Base-by-base conservation (phyloP, 148 eudicot genomes). In the Vaccinium macrocarpon region DNA sequence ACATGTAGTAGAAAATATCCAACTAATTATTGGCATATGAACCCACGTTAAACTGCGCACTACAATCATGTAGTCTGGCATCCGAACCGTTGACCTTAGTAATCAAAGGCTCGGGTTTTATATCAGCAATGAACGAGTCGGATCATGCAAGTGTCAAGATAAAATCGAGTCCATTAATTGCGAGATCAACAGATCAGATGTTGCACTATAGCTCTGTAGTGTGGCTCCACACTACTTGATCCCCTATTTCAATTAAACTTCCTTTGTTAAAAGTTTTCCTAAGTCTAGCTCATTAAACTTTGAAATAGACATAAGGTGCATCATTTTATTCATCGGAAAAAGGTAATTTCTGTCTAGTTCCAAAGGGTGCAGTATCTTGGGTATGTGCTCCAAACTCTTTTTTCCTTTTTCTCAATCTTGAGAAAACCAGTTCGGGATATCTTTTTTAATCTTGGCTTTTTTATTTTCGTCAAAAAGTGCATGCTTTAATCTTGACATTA, bases 331-430 rank as follows among this genome's bases (percentile, higher is more conserved):
- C 71, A 42, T 27, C 53, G 86, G 79, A 21, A 88, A 88, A 88
- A 83, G 76, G 82, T 76, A 61, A 57, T 32, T 71, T 38, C 49
- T 89, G 92, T 89, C 88, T 79, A 88, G 88, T 92, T 92, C 91
- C 88, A 7, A 79, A 87, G 87, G 53, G 82, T 42, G 88, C 92
- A 91, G 48, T 46, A 72, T 85, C 86, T 84, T 88, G 68, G 87
- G 80, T 72, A 18, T 85, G 79, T 80, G 90, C 84, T 59, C 71
- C 86, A 53, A 70, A 48, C 59, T 86, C 53, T 55, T 70, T 42
- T 46, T 42, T 25, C 68, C 19, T 79, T 57, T 23, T 48, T 73
- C 77, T 73, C 77, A 35, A 2, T 73, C 16, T 73, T 73, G 48
- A 16, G 48, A 32, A 73, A 32, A 32, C 76, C 50, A 73, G 49